A percentile compares a stretch with the other conserved stretches of the same genome.
These are phyloP conservation scores for Chrysoporthe puriensis DNA, from an alignment of 2,329 filamentous ascomycete species.

Conservation along the genomic window DNA sequence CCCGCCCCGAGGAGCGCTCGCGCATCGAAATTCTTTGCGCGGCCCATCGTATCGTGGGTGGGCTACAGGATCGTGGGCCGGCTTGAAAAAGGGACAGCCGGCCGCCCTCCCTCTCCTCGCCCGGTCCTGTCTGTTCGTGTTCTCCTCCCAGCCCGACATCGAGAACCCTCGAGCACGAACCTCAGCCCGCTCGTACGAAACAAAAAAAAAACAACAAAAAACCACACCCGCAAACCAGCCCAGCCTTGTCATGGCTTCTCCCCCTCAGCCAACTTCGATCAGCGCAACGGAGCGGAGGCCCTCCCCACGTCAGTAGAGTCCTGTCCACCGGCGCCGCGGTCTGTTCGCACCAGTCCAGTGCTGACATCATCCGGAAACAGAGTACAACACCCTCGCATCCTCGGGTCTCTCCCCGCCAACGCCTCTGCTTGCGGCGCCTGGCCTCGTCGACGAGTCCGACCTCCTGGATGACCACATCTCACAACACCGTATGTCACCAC, in stretches of 20 bases:
- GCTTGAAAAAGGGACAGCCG: conserved; percentile 6
- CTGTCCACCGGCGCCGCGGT: neutral
- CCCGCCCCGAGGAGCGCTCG: conserved; percentile 14
- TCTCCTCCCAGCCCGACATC: neutral
- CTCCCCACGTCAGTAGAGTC: conserved; percentile 13
- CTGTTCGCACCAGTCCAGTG: neutral
- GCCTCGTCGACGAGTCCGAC: conserved; percentile 18
- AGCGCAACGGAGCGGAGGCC: conserved; percentile 13
- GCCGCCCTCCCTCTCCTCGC: neutral
- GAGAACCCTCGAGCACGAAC: neutral
- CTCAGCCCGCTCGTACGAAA: no score
- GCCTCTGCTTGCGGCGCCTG: conserved; percentile 1
- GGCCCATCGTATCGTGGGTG: neutral
- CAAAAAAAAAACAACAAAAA: neutral
- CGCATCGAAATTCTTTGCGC: conserved; percentile 2
- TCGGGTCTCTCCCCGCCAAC: conserved; percentile 13
- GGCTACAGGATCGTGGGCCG: neutral
- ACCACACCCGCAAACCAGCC: neutral
- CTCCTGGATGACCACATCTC: conserved; percentile 16
- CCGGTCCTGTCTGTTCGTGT: neutral
- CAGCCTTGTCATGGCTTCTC: conserved; percentile 20
- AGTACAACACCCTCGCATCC: conserved; percentile 9
- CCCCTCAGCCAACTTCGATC: conserved; percentile 11
- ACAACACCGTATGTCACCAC: conserved; percentile 8
- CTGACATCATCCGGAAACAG: conserved; percentile 9